These are phyloP conservation scores for Amphibolis antarctica DNA, from an alignment of 106 monocot genomes.

Conservation along the genomic window DNA sequence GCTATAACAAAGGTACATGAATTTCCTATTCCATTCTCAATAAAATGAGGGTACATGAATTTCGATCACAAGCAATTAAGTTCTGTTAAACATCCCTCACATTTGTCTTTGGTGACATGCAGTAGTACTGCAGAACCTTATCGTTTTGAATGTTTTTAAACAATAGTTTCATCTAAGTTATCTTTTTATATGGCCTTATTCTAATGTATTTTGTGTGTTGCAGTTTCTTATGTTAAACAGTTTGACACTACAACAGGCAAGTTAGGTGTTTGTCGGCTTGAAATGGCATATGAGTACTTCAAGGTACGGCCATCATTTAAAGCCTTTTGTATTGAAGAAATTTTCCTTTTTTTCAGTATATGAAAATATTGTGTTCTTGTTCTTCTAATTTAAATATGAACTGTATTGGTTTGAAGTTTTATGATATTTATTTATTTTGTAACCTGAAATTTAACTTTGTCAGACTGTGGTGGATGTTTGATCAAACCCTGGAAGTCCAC, in stretches of 20 bases:
- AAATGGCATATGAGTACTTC: constrained; percentile 87
- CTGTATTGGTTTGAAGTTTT: neutral
- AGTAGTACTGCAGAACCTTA: too few relatives aligned
- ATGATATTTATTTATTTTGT: too few relatives aligned
- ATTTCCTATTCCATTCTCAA: too few relatives aligned
- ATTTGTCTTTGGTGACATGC: neutral
- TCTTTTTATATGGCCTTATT: constrained; percentile 2
- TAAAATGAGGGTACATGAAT: too few relatives aligned
- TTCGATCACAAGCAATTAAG: neutral
- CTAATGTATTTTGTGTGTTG: constrained; percentile 8
- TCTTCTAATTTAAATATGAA: neutral
- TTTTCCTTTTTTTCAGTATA: neutral
- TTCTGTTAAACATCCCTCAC: neutral
- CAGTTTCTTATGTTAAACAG: constrained; percentile 73
- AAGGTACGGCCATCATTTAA: constrained; percentile 35
- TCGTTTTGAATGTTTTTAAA: neutral
- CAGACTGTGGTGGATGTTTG: too few relatives aligned
- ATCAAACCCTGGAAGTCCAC: too few relatives aligned
- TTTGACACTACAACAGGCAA: constrained; percentile 77
- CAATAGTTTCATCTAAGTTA: neutral
- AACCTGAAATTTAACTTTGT: too few relatives aligned
- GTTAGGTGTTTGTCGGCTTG: constrained; percentile 94
- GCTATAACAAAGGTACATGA: neutral
- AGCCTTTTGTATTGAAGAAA: neutral
- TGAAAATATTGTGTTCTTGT: neutral